phyloP scores from a whole-genome alignment of 1,284 basidiomycete species.

The Leccinum olivaceoglutinosum region DNA sequence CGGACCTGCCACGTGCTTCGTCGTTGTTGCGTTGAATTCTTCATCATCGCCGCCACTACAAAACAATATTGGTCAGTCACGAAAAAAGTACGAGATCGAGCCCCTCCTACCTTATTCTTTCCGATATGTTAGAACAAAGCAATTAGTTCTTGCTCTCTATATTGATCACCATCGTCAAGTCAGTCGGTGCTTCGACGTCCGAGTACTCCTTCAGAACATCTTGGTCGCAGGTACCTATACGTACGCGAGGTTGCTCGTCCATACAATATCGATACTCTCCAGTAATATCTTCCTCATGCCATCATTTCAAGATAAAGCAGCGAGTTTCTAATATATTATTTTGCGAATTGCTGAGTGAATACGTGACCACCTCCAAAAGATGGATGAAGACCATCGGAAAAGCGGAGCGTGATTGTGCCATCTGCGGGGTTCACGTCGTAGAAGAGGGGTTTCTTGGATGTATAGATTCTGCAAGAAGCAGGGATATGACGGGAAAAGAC shows the following conservation, averaged over 20 bases:
- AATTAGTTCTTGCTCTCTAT: background rate
- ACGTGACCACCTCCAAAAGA: constrained; percentile 28
- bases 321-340: constrained; percentile 17
- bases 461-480: constrained; percentile 26
- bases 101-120: constrained; percentile 26
- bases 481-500: constrained; percentile 26
- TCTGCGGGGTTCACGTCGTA: constrained; percentile 19
- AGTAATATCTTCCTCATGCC: constrained; percentile 6
- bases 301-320: constrained; percentile 5
- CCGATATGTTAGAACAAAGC: constrained; percentile 36
- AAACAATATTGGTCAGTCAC: too few relatives aligned
- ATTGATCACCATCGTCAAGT: constrained; percentile 31
- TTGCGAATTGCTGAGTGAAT: constrained; percentile 20
- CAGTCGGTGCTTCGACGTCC: constrained; percentile 30
- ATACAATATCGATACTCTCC: constrained; percentile 15
- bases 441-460: constrained; percentile 26
- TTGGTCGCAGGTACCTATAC: constrained; percentile 9
- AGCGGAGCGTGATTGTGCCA: constrained; percentile 21
- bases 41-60: too few relatives aligned
- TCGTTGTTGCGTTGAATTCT: too few relatives aligned
- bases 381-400: constrained; percentile 31
- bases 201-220: constrained; percentile 24
- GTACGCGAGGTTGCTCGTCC: constrained; percentile 20
- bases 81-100: too few relatives aligned
- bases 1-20: too few relatives aligned